Evolutionary conservation across 2,329 filamentous ascomycete species (phyloP), one percentile per base, ranked within the genome.

Genomic region (Phaeomoniella chlamydospora): DNA sequence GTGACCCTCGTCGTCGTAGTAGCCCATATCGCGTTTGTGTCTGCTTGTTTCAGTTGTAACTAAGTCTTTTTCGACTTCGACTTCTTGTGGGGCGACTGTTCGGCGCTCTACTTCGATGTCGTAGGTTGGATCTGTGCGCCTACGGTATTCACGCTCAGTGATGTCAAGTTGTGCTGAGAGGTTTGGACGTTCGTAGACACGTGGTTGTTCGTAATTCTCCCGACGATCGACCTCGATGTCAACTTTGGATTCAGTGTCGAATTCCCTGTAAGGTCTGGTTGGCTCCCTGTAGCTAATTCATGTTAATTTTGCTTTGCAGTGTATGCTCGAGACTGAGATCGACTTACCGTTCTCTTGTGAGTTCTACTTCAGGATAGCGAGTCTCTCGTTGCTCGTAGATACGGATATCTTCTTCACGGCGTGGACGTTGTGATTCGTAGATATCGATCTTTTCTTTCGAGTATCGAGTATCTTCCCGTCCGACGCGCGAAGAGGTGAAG

Each of bases 391-490:
- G 53, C 39, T 58, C 51, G 46, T 51, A 50, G 42, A 52, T 48
- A 35, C 43, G 42, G 37, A 60, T 48, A 43, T 60, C 54, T 40
- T 64, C 58, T 46, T 59, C 57, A 65, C 67, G 68, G 60, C 70
- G 72, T 68, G 79, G 74, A 73, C 77, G 78, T 69, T 70, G 77
- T 62, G 67, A 73, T 63, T 87, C 76, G 68, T 83, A 75, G 66
- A 83, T 76, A 62, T 81, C 80, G 68, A 92, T 74, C 71, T 93
- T 82, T 75, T 92, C 82, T 69, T 85, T 77, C 67, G 70, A 65
- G 70, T 72, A 68, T 68, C 76, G 78, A 80, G 80, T 84, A 85
- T 82, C 85, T 87, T 93, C 86, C 86, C 85, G 87, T 92, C 87
- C 87, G 82, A 83, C 80, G 79, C 77, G 77, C 69, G 79, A 72